phyloP scores from a whole-genome alignment of 805 yeast genomes.

The Ogataea thermomethanolica region DNA sequence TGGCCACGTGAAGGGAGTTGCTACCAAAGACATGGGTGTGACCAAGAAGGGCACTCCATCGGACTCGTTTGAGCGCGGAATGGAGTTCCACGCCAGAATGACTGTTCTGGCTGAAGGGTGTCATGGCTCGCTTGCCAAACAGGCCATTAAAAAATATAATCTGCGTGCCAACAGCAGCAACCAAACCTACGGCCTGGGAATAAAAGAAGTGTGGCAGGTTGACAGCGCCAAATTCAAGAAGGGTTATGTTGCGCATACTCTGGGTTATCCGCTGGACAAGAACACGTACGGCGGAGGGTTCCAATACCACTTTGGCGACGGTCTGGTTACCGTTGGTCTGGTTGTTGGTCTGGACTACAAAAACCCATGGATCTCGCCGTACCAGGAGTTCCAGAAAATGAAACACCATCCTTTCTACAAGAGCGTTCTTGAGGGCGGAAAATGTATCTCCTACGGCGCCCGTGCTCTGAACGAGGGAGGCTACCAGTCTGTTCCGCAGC shows the following conservation, averaged over 20 bases:
- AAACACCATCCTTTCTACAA: constrained; percentile 86
- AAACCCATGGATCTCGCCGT: constrained; percentile 94
- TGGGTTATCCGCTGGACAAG: constrained; percentile 80
- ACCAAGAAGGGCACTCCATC: constrained; percentile 72
- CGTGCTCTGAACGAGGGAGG: constrained; percentile 98
- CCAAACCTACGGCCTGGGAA: constrained; percentile 94
- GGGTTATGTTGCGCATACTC: constrained; percentile 80
- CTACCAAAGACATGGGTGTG: constrained; percentile 91
- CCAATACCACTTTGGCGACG: constrained; percentile 95
- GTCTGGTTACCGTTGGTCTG: constrained; percentile 86
- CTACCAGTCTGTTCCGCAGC: constrained; percentile 82
- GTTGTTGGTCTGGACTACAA: constrained; percentile 92
- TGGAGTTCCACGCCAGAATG: constrained; percentile 91
- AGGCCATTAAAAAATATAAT: constrained; percentile 63
- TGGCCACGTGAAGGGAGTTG: constrained; percentile 77
- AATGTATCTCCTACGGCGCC: constrained; percentile 91
- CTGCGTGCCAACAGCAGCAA: constrained; percentile 61
- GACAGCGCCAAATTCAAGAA: constrained; percentile 71
- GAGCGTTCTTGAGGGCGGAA: constrained; percentile 77
- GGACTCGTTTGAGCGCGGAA: constrained; percentile 86
- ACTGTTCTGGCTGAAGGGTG: constrained; percentile 98
- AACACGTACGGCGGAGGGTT: constrained; percentile 95
- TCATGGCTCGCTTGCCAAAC: constrained; percentile 88
- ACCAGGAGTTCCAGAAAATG: constrained; percentile 92
- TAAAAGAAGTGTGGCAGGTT: constrained; percentile 97